A percentile compares a stretch with the other conserved stretches of the same genome.
phyloP scores from a whole-genome alignment of 192 early-diverging fungal genomes.

The Gonapodya prolifera region DNA sequence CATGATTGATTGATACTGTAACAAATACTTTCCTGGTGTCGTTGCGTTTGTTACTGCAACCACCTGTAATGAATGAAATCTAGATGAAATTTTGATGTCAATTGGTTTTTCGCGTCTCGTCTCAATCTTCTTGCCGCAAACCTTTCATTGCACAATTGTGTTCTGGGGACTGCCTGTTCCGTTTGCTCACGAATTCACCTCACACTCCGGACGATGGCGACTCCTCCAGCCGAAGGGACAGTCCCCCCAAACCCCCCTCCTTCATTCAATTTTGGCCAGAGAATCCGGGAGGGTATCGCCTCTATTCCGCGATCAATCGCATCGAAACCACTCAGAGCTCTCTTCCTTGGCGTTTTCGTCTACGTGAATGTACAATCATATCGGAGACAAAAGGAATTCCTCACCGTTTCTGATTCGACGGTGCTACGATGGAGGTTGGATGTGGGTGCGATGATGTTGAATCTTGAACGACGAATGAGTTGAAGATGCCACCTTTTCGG shows the following conservation, averaged over 20 bases:
- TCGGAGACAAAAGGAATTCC: neutral
- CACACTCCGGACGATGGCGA: too few relatives aligned
- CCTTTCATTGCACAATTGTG: too few relatives aligned
- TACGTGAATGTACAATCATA: neutral
- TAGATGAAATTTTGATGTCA: too few relatives aligned
- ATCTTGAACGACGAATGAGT: neutral
- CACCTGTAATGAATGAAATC: too few relatives aligned
- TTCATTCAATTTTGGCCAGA: too few relatives aligned
- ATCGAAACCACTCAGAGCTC: neutral
- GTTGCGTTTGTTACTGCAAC: neutral
- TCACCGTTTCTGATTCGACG: neutral
- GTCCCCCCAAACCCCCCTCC: too few relatives aligned
- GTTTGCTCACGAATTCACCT: too few relatives aligned
- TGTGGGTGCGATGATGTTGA: neutral
- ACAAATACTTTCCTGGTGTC: neutral
- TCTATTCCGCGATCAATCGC: neutral
- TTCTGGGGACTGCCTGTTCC: too few relatives aligned
- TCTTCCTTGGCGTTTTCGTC: neutral
- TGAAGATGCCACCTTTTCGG: neutral
- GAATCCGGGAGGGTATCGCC: neutral
- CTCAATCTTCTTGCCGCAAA: too few relatives aligned
- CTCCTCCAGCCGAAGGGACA: too few relatives aligned
- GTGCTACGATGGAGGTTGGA: neutral
- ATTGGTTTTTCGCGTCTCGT: too few relatives aligned
- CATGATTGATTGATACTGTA: neutral